Conservation (phyloP, 2,329 filamentous ascomycete species). For the Claviceps digitariae region DNA sequence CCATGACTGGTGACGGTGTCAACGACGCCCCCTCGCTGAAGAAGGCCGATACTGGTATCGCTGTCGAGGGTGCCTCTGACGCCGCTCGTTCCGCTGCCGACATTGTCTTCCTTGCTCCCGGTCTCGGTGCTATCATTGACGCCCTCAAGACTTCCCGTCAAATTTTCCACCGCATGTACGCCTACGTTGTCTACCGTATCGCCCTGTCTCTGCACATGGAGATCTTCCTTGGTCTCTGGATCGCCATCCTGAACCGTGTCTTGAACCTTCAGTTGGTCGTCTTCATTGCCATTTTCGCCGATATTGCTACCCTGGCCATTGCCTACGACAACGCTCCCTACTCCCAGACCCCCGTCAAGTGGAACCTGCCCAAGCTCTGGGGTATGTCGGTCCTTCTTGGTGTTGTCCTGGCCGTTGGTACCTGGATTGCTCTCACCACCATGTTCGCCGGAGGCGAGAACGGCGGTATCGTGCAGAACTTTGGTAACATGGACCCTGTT, state of each 20-base stretch:
- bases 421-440: slow-evolving; percentile 81
- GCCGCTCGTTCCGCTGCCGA: slow-evolving; percentile 83
- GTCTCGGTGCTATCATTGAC: slow-evolving; percentile 84
- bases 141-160: slow-evolving; percentile 85
- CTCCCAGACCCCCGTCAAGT: slow-evolving; percentile 78
- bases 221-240: slow-evolving; percentile 86
- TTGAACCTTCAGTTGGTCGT: slow-evolving; percentile 80
- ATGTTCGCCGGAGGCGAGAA: slow-evolving; percentile 57
- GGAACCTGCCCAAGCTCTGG: slow-evolving; percentile 91
- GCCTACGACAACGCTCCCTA: slow-evolving; percentile 88
- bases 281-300: slow-evolving; percentile 90
- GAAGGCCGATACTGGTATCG: slow-evolving; percentile 94
- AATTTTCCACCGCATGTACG: slow-evolving; percentile 96
- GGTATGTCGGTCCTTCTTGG: slow-evolving; percentile 80
- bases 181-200: slow-evolving; percentile 91
- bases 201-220: slow-evolving; percentile 82
- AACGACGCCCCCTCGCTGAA: slow-evolving; percentile 88
- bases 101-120: slow-evolving; percentile 85
- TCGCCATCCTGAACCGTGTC: slow-evolving; percentile 71
- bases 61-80: slow-evolving; percentile 82
- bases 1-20: slow-evolving; percentile 94
- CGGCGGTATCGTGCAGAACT: slow-evolving; percentile 82
- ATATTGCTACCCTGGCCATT: slow-evolving; percentile 83
- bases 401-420: slow-evolving; percentile 65
- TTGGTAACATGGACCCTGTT: slow-evolving; percentile 67